phyloP scores from a whole-genome alignment of 2,329 filamentous ascomycete genomes.

The Monosporascus sp. region DNA sequence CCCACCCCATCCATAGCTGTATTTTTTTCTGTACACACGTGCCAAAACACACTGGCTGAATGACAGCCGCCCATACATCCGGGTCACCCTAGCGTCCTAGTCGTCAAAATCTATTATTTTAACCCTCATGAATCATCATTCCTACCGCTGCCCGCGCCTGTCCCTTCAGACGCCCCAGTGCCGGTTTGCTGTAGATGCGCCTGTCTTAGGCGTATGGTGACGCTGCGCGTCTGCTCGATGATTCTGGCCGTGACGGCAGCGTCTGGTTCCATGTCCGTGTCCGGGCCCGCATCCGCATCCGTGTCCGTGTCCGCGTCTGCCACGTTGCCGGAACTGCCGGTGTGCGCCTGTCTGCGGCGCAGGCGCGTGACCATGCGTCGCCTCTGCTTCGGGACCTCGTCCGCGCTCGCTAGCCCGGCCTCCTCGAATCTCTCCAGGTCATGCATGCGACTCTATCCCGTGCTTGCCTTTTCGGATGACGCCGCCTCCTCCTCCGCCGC shows the following conservation, averaged over 20 bases:
- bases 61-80: too few species aligned
- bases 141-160: too few species aligned
- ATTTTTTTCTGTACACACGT: too few species aligned
- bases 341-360: slow-evolving; percentile 5
- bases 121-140: too few species aligned
- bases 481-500: slow-evolving; percentile 5
- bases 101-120: too few species aligned
- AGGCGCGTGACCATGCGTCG: slow-evolving; percentile 3
- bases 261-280: background rate
- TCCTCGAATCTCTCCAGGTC: slow-evolving; percentile 14
- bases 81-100: too few species aligned
- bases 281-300: slow-evolving; percentile 12
- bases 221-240: background rate
- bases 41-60: too few species aligned
- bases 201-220: background rate
- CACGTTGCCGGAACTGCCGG: slow-evolving; percentile 5
- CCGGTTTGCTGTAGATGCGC: background rate
- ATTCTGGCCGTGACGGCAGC: background rate
- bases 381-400: slow-evolving; percentile 7
- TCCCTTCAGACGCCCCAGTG: too few species aligned
- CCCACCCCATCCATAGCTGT: too few species aligned
- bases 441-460: slow-evolving; percentile 19
- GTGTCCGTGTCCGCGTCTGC: slow-evolving; percentile 15
- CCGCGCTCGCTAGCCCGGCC: slow-evolving; percentile 4
- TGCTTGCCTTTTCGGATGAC: slow-evolving; percentile 8